phyloP scores from a whole-genome alignment of 75 land plant genomes.

The Larix kaempferi region DNA sequence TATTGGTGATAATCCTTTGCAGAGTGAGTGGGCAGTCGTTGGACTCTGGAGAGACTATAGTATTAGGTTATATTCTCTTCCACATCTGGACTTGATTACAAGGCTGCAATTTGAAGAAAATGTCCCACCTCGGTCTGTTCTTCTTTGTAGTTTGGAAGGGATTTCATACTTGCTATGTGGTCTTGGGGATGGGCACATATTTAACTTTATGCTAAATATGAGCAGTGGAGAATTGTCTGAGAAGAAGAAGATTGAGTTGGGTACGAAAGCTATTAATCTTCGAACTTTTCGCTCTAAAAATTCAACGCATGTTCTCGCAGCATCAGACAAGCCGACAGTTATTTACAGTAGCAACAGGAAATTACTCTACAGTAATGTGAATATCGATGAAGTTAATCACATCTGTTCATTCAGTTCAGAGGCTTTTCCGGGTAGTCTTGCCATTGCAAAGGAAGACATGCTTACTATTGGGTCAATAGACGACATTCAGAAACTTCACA shows the following conservation, averaged over 20 bases:
- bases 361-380: slow-evolving; percentile 94
- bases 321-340: slow-evolving; percentile 96
- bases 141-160: slow-evolving; percentile 93
- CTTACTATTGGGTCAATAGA: slow-evolving; percentile 98
- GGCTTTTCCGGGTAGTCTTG: slow-evolving; percentile 98
- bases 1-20: slow-evolving; percentile 78
- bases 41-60: slow-evolving; percentile 99
- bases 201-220: slow-evolving; percentile 71
- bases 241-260: slow-evolving; percentile 92
- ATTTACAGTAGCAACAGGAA: slow-evolving; percentile 97
- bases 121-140: slow-evolving; percentile 94
- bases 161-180: slow-evolving; percentile 93
- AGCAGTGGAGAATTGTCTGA: slow-evolving; percentile 73
- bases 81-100: slow-evolving; percentile 68
- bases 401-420: slow-evolving; percentile 99
- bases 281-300: slow-evolving; percentile 89
- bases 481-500: slow-evolving; percentile 98
- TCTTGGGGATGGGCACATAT: slow-evolving; percentile 96
- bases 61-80: slow-evolving; percentile 86
- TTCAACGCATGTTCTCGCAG: slow-evolving; percentile 96
- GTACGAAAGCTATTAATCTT: slow-evolving; percentile 94
- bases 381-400: slow-evolving; percentile 93
- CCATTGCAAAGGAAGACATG: slow-evolving; percentile 98
- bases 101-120: slow-evolving; percentile 87
- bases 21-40: slow-evolving; percentile 77